phyloP scores from a whole-genome alignment of 768 basidiomycete genomes.

The Stropharia rugosoannulata region DNA sequence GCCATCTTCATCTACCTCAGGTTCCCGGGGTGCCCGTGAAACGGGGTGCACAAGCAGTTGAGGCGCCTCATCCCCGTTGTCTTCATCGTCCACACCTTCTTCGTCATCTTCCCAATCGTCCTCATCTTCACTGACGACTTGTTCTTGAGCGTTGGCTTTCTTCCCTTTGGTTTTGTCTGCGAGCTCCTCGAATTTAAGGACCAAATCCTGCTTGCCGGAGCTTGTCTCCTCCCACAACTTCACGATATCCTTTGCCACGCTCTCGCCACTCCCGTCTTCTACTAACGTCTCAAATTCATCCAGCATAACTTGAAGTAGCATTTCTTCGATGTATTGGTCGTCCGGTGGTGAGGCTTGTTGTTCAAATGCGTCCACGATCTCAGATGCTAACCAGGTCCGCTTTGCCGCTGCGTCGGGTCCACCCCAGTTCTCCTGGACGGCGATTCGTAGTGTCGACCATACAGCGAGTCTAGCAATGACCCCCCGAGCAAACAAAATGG shows the following conservation, averaged over 20 bases:
- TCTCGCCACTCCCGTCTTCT: slow-evolving; percentile 82
- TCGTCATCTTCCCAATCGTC: slow-evolving; percentile 46
- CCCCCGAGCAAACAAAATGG: slow-evolving; percentile 83
- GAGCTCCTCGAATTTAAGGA: slow-evolving; percentile 61
- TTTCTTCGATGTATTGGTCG: slow-evolving; percentile 75
- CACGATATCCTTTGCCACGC: slow-evolving; percentile 72
- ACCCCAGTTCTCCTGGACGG: slow-evolving; percentile 86
- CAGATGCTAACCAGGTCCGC: slow-evolving; percentile 81
- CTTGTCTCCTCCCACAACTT: slow-evolving; percentile 60
- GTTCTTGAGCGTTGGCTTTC: slow-evolving; percentile 48
- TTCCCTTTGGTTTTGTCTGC: slow-evolving; percentile 60
- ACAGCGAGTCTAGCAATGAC: slow-evolving; percentile 76
- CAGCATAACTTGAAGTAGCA: slow-evolving; percentile 78
- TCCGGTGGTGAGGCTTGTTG: slow-evolving; percentile 50
- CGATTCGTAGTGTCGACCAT: slow-evolving; percentile 87
- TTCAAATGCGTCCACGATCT: slow-evolving; percentile 80
- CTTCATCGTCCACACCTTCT: slow-evolving; percentile 46
- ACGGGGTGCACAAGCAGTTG: slow-evolving; percentile 44
- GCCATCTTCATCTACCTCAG: slow-evolving; percentile 88
- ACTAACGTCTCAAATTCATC: slow-evolving; percentile 86
- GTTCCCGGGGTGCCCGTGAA: slow-evolving; percentile 33
- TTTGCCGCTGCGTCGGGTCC: slow-evolving; percentile 70
- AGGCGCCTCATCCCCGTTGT: slow-evolving; percentile 49
- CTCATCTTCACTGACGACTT: slow-evolving; percentile 40
- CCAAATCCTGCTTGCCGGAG: slow-evolving; percentile 43